phyloP scores from a whole-genome alignment of 1,139 yeast species.

The Yamadazyma atlantica region DNA sequence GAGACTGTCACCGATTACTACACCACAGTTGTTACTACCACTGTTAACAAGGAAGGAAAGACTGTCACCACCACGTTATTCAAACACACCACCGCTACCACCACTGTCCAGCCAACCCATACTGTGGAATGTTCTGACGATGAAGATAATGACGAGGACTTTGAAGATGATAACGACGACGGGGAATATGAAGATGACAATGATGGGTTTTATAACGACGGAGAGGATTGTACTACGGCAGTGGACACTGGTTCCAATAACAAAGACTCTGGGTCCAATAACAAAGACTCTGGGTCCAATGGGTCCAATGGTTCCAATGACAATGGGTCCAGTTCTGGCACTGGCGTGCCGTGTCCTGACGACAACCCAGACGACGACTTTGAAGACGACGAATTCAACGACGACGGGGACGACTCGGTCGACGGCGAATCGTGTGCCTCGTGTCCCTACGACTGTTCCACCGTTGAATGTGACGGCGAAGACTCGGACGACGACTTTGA shows the following conservation, averaged over 20 bases:
- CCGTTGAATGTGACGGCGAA: constrained; percentile 16
- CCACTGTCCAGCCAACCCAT: constrained; percentile 7
- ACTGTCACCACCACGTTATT: constrained; percentile 8
- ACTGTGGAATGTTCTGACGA: constrained; percentile 12
- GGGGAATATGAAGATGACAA: constrained; percentile 12
- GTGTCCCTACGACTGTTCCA: constrained; percentile 13
- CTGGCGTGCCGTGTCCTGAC: constrained; percentile 1
- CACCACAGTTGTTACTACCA: constrained; percentile 10
- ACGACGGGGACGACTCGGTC: constrained; percentile 3
- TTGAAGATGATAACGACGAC: constrained; percentile 14
- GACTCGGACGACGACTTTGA: constrained; percentile 18
- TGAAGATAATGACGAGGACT: constrained; percentile 11
- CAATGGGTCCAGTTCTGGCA: no score
- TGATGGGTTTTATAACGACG: constrained; percentile 8
- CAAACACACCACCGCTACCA: constrained; percentile 11
- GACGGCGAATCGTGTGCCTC: constrained; percentile 4
- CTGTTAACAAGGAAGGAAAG: constrained; percentile 9
- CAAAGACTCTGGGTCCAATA: constrained; percentile 8
- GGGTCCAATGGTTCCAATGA: neutral
- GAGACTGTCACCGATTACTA: constrained; percentile 2
- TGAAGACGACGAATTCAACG: constrained; percentile 6
- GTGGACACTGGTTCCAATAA: neutral
- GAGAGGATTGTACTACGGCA: constrained; percentile 1
- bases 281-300: constrained; percentile 10
- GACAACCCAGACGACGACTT: constrained; percentile 8